Base-by-base conservation (phyloP, 2,329 filamentous ascomycete species). In the Fusarium haematococcum region DNA sequence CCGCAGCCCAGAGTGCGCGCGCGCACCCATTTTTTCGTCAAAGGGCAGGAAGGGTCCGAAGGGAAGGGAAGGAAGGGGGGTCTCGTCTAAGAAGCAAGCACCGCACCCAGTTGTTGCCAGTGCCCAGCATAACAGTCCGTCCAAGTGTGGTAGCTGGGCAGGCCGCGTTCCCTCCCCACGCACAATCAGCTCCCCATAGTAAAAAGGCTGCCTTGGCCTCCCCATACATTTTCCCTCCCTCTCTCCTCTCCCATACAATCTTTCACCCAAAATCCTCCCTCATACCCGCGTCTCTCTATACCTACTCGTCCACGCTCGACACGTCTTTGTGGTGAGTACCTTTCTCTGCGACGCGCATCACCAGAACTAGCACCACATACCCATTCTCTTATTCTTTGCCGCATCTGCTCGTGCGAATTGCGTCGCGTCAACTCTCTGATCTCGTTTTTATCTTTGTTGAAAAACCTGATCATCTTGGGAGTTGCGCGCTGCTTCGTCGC, bases 151-250 rank as follows among this genome's bases (percentile, higher is more conserved):
- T 75, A 78, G 74, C 71, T 77, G 71, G 74, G 69, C 69, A 77
- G 75, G 76, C 71, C 77, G 75, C 77, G 75, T 77, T 78, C 77
- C 68, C 78, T 78, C 78, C 81, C 81, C 83, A 81, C 86, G 73
- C 73, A 84, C 88, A 90, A 90, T 90, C 88, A 90, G 86, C 87
- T 87, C 83, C 86, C 86, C 88, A 88, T 88, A 89, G 88, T 90
- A 90, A 91, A 91, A 91, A 90, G 88, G 87, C 86, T 85, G 85
- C 85, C 84, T 84, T 84, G 84, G 84, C 83, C 83, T 81, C 85
- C 85, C 86, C 87, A 86, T 88, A 88, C 87, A 86, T 83, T 85
- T 85, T 85, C 78, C 84, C 85, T 84, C 83, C 81, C 85, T 87
- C 86, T 88, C 87, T 87, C 84, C 85, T 87, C 85, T 88, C 87